These are phyloP conservation scores for Eucalyptus albens DNA, from an alignment of 345 rosid genomes.

Conservation along the genomic window DNA sequence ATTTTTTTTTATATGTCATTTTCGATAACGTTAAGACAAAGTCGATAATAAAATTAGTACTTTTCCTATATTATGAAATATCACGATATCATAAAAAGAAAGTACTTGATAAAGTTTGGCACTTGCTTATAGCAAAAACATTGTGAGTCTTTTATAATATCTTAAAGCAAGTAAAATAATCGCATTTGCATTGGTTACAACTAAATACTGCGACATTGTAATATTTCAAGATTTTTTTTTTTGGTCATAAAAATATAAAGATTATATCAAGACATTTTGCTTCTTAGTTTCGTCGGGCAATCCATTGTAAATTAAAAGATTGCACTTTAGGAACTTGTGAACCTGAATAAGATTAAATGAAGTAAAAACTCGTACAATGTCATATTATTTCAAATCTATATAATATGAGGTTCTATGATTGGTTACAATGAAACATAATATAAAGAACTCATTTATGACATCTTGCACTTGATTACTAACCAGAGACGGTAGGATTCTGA, in stretches of 20 bases:
- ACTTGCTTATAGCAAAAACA: not conserved
- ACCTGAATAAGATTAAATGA: not conserved
- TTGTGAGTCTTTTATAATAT: not conserved
- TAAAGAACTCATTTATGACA: not conserved
- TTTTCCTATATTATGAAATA: not conserved
- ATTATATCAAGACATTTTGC: not conserved
- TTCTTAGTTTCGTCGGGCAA: not conserved
- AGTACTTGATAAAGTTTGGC: not conserved
- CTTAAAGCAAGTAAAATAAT: not conserved
- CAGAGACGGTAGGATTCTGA: rapidly evolving
- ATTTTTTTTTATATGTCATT: not conserved
- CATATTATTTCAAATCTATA: not conserved
- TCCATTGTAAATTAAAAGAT: not conserved
- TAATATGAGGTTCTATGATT: not conserved
- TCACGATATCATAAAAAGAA: not conserved
- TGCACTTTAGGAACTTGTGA: not conserved
- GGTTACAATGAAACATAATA: not conserved
- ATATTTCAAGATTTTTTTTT: not conserved
- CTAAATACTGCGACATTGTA: not conserved
- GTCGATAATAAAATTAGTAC: not conserved
- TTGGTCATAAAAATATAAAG: not conserved
- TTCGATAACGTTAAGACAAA: not conserved
- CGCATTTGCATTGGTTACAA: not conserved
- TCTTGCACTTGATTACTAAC: not conserved
- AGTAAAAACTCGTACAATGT: not conserved